Conservation (phyloP, 345 rosid species). For the Rhizophora mangle region DNA sequence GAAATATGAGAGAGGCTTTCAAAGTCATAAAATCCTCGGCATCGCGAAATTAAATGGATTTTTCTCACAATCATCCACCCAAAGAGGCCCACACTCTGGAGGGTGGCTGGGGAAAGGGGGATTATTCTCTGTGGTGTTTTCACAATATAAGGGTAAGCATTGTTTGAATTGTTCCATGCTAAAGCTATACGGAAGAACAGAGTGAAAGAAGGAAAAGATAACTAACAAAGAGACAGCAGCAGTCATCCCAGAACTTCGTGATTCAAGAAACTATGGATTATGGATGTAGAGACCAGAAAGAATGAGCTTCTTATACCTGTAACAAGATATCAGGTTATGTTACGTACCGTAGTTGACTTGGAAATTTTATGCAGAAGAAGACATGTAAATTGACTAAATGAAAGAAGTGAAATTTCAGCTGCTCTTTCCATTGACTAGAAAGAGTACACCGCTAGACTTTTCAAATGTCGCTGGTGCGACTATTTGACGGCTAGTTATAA, state of each 20-base stretch:
- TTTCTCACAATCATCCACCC: constrained; percentile 14
- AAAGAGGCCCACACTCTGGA: constrained; percentile 22
- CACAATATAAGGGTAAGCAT: constrained; percentile 29
- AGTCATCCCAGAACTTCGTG: not conserved
- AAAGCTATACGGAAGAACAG: not conserved
- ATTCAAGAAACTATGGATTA: not conserved
- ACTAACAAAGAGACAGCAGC: not conserved
- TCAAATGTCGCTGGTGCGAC: no score
- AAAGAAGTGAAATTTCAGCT: no score
- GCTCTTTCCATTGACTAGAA: no score
- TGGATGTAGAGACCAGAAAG: not conserved
- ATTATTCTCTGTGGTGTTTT: not conserved
- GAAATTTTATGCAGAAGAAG: constrained; percentile 17
- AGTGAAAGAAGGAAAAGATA: constrained; percentile 8
- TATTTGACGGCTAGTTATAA: no score
- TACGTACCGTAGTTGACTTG: constrained; percentile 2
- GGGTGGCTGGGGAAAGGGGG: constrained; percentile 25
- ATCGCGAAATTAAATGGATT: constrained; percentile 23
- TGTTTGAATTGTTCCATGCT: not conserved
- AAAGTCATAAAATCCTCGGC: constrained; percentile 23
- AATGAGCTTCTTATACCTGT: not conserved
- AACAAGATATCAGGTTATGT: not conserved
- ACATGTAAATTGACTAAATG: not conserved
- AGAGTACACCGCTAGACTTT: no score
- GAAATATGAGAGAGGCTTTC: constrained; percentile 24